Conservation (phyloP, 2,329 filamentous ascomycete species). For the Pezicula radicicola region DNA sequence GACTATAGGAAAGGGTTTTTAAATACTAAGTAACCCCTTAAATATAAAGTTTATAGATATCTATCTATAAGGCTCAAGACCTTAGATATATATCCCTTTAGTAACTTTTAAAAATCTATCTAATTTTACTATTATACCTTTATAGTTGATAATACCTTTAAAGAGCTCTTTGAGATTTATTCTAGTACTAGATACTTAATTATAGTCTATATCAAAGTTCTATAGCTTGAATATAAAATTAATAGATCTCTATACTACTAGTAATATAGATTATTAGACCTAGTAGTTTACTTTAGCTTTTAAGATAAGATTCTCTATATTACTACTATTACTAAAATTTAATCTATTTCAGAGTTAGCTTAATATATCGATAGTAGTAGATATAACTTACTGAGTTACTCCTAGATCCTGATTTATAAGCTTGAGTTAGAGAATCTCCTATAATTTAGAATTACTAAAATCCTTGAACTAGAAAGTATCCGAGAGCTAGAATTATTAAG, state of each 20-base stretch:
- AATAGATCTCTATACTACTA: slow-evolving; percentile 5
- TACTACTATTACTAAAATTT: slow-evolving; percentile 71
- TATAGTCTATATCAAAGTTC: slow-evolving; percentile 53
- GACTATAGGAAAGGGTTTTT: slow-evolving; percentile 50
- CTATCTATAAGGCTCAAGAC: slow-evolving; percentile 45
- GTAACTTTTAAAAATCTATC: slow-evolving; percentile 44
- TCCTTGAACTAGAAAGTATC: slow-evolving; percentile 68
- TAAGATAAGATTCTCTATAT: slow-evolving; percentile 69
- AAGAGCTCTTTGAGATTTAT: slow-evolving; percentile 45
- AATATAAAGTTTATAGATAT: slow-evolving; percentile 59
- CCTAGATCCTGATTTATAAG: slow-evolving; percentile 52
- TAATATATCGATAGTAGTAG: slow-evolving; percentile 58
- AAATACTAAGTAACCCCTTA: slow-evolving; percentile 52
- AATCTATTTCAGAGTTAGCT: slow-evolving; percentile 56
- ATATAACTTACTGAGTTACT: slow-evolving; percentile 48
- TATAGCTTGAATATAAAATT: slow-evolving; percentile 23
- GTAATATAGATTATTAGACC: slow-evolving; percentile 16
- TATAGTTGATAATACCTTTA: slow-evolving; percentile 46
- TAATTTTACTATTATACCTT: slow-evolving; percentile 44
- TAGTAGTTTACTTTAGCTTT: slow-evolving; percentile 40
- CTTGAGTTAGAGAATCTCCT: slow-evolving; percentile 60
- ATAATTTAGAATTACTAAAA: slow-evolving; percentile 57
- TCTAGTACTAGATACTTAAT: slow-evolving; percentile 37
- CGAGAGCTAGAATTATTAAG: slow-evolving; percentile 60
- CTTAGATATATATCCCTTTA: slow-evolving; percentile 39